These are phyloP conservation scores for Solanum chilense DNA, from an alignment of 257 asterid genomes.

Conservation along the genomic window DNA sequence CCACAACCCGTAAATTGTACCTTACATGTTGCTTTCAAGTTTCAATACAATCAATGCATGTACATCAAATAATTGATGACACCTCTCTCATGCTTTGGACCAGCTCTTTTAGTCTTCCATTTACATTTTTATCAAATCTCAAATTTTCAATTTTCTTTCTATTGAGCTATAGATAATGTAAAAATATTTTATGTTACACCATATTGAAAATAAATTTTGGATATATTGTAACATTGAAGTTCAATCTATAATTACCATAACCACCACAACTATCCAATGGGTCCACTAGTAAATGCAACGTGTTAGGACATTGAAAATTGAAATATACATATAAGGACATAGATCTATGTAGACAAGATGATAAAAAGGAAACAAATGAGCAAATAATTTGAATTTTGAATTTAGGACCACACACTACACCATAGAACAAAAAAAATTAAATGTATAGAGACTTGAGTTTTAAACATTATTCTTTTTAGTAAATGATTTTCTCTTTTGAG, in stretches of 20 bases:
- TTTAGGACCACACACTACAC: neutral
- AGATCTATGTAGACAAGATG: neutral
- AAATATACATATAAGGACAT: neutral
- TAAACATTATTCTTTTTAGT: neutral
- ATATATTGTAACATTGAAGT: neutral
- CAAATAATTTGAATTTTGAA: neutral
- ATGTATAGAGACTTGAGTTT: neutral
- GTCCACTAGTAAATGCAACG: neutral
- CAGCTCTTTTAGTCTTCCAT: neutral
- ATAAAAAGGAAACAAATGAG: neutral
- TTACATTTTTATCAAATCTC: neutral
- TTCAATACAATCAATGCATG: neutral
- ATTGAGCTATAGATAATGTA: neutral
- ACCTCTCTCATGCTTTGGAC: neutral
- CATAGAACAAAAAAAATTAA: neutral
- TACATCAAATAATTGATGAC: neutral
- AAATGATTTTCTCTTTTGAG: neutral
- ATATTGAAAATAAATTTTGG: neutral
- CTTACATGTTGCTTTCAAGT: neutral
- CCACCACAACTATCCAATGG: neutral
- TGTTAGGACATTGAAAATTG: neutral
- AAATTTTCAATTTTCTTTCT: neutral
- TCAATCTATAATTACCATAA: neutral
- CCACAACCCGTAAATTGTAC: neutral
- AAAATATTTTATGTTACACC: neutral